Conservation (phyloP, 148 eudicot genomes). For the Diospyros kaki region DNA sequence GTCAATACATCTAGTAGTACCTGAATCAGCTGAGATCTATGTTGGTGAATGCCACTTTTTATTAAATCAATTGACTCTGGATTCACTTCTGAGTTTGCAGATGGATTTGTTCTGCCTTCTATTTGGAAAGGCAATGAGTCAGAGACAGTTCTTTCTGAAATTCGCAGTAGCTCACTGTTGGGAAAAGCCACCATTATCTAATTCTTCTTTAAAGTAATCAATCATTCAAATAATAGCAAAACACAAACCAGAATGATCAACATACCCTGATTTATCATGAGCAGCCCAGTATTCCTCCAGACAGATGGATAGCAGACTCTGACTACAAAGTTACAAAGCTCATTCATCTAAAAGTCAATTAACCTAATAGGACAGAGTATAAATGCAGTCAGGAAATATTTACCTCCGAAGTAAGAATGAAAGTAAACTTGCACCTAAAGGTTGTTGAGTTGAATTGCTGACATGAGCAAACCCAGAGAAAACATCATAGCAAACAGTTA, state of each 20-base stretch:
- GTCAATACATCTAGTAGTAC: slow-evolving; percentile 1
- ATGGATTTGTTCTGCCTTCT: slow-evolving; percentile 15
- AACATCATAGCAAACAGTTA: slow-evolving; percentile 44
- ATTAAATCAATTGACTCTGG: slow-evolving; percentile 21
- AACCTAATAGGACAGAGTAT: background rate
- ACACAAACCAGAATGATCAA: background rate
- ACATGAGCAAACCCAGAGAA: slow-evolving; percentile 46
- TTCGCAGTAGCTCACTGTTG: slow-evolving; percentile 14
- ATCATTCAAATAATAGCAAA: background rate
- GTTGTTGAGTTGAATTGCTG: slow-evolving; percentile 34
- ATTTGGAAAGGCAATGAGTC: slow-evolving; percentile 12
- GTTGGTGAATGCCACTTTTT: slow-evolving; percentile 19
- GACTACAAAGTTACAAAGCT: slow-evolving; percentile 30
- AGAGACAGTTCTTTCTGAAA: slow-evolving; percentile 12
- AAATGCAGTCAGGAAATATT: background rate
- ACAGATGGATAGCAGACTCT: slow-evolving; percentile 38
- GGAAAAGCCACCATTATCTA: slow-evolving; percentile 3
- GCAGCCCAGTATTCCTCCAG: slow-evolving; percentile 48
- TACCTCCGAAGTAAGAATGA: slow-evolving; percentile 42
- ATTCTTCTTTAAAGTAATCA: background rate
- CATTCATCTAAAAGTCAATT: background rate
- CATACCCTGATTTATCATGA: slow-evolving; percentile 39
- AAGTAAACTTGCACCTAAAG: slow-evolving; percentile 27
- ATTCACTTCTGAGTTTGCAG: slow-evolving; percentile 17
- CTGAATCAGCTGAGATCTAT: slow-evolving; percentile 16